These are phyloP conservation scores for Pseudopithomyces maydicus DNA, from an alignment of 2,329 filamentous ascomycete species.

Conservation along the genomic window DNA sequence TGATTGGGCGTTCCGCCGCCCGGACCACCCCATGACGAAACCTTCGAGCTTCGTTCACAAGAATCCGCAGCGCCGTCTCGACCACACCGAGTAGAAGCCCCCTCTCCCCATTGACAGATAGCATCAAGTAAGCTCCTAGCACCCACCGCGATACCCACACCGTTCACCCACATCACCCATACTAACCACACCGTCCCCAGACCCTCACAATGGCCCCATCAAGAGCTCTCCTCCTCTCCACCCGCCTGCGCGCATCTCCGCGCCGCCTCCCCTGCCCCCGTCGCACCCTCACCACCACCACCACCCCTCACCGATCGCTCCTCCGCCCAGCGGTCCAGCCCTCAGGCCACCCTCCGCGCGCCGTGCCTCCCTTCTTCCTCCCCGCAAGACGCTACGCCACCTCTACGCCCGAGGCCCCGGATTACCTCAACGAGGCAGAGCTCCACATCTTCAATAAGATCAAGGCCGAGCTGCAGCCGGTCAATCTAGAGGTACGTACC, in stretches of 20 bases:
- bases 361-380: conserved; percentile 11
- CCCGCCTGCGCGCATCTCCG: conserved; percentile 24
- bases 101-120: conserved; percentile 11
- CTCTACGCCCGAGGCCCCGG: conserved; percentile 46
- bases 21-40: conserved; percentile 20
- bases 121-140: conserved; percentile 7
- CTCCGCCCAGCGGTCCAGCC: conserved; percentile 10
- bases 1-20: conserved; percentile 27
- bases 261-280: conserved; percentile 24
- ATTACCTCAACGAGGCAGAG: conserved; percentile 54
- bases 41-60: conserved; percentile 29
- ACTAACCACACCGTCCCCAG: conserved; percentile 8
- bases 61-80: conserved; percentile 19
- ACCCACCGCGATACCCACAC: conserved; percentile 6
- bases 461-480: conserved; percentile 48
- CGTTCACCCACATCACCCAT: conserved; percentile 10
- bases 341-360: conserved; percentile 9
- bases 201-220: conserved; percentile 39
- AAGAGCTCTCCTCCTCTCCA: conserved; percentile 33
- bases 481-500: conserved; percentile 51
- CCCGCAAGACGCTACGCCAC: conserved; percentile 31
- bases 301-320: conserved; percentile 6
- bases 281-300: conserved; percentile 8
- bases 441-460: conserved; percentile 55
- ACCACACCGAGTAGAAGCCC: not conserved